These are phyloP conservation scores for Xylaria palmicola DNA, from an alignment of 495 filamentous ascomycete species.

Conservation along the genomic window DNA sequence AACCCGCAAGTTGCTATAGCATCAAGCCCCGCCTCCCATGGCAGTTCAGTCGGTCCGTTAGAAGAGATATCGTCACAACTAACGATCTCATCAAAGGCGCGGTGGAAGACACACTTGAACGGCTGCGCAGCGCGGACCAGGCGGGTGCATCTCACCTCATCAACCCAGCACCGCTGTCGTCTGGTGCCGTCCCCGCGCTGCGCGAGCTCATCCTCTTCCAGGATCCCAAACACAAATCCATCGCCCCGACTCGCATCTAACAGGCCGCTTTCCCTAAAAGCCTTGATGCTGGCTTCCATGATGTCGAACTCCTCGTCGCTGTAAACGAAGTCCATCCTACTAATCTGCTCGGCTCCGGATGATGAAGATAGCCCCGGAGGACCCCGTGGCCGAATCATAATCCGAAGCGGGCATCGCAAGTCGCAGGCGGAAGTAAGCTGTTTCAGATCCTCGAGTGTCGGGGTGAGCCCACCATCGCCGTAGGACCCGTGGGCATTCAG, in stretches of 20 bases:
- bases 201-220: slow-evolving; percentile 18
- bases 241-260: slow-evolving; percentile 33
- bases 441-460: slow-evolving; percentile 22
- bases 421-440: not conserved
- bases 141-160: slow-evolving; percentile 26
- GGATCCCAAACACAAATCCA: slow-evolving; percentile 47
- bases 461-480: slow-evolving; percentile 39
- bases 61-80: slow-evolving; percentile 11
- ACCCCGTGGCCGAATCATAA: slow-evolving; percentile 50
- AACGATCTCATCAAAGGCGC: slow-evolving; percentile 43
- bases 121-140: slow-evolving; percentile 29
- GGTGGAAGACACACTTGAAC: slow-evolving; percentile 37
- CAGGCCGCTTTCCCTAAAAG: slow-evolving; percentile 27
- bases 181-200: not conserved
- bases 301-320: slow-evolving; percentile 27
- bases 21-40: slow-evolving; percentile 24
- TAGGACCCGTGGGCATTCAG: slow-evolving; percentile 43
- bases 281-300: slow-evolving; percentile 31
- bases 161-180: slow-evolving; percentile 18
- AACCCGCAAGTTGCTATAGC: slow-evolving; percentile 32
- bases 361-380: slow-evolving; percentile 7
- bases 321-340: slow-evolving; percentile 41
- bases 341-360: not conserved
- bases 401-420: slow-evolving; percentile 26
- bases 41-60: not conserved